Base-by-base conservation (phyloP, 2,329 filamentous ascomycete genomes). In the Penicillium aurantiogriseum region DNA sequence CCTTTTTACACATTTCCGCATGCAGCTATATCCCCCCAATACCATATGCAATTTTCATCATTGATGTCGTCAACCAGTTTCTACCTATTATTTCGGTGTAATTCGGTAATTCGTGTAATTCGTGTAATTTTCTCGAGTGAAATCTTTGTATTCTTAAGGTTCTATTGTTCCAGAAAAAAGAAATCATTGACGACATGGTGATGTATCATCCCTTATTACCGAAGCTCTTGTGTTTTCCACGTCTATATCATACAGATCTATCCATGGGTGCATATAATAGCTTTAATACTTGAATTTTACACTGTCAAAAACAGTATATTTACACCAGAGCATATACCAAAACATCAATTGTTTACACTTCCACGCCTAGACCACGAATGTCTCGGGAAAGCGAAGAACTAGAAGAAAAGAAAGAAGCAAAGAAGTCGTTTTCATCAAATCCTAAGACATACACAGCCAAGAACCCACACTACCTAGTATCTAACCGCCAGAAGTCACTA, bases 11-110 rank as follows among this genome's bases (percentile, higher is more conserved):
- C 27, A 42, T 52, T 51, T 56, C 40, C 54, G 54, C 54, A 56
- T 47, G 48, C 48, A 52, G 54, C 19, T 53, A 53, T 56, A 56
- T 56, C 44, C 54, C 51, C 54, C 48, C 49, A 39, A 54, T 49
- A 61, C 54, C 43, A 54, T 27, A 57, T 52, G 31, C 54, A 51
- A 58, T 45, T 47, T 47, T 54, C 35, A 33, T 46, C 55, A 45
- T 33, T 43, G 31, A 51, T 25, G 13, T 42, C 48, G 15, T 33
- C 36, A 40, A 27, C 21, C 27, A 33, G 19, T 4, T 7, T 43
- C 9, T 43, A 9, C 4, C 6, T 23, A 5, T 19, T 19, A 38
- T 25, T 25, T 15, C 23, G 2, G 2, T n/a, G 48, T 43, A 43
- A 33, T 51, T 51, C 42, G 5, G n/a, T n/a, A n/a, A n/a, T n/a